Base-by-base conservation (phyloP, 2,329 filamentous ascomycete genomes). In the Coniochaeta sp. region DNA sequence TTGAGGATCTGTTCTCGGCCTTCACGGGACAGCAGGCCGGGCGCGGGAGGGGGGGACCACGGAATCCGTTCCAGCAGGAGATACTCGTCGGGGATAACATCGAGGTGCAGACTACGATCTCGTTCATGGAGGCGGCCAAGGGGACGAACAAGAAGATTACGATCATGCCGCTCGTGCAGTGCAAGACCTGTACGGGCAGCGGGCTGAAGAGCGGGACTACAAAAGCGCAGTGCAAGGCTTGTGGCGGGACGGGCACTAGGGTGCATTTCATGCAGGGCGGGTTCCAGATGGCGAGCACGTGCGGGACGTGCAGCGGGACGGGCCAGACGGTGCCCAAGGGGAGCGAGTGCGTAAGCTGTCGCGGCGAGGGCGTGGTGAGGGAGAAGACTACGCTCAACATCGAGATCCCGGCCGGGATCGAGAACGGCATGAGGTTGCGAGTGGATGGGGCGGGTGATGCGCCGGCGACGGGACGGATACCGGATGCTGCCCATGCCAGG, bases 251-350 rank as follows among this genome's bases (percentile, higher is more conserved):
- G 1, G 95, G 95, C 58, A 90, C 89, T 40, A 83, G 90, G 60
- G 88, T 98, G 57, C 91, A 96, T 73, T 89, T 91, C 70, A 89
- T 97, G 83, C 87, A 91, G 67, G 92, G 92, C 59, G 93, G 92
- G 26, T 98, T 99, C 77, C 93, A 98, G 77, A 93, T 99, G 88
- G 91, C 90, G 5, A 91, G 90, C 63, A 96, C 92, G 1, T 99
- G 95, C 74, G 81, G 84, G 22, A 77, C 85, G 38, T 99, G 95
- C 72, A 87, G 87, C 58, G 95, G 95, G 3, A 87, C 84, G 52
- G 95, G 95, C 56, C 79, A 87, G 58, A 81, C 83, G 2, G 88
- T 91, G 36, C 92, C 95, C 2, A 85, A 83, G 66, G 91, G 91
- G 52, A 88, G 86, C 12, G 90, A 96, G 69, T 99, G 95, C 75